Base-by-base conservation (phyloP, 805 yeast genomes). In the Barnettozyma californica region DNA sequence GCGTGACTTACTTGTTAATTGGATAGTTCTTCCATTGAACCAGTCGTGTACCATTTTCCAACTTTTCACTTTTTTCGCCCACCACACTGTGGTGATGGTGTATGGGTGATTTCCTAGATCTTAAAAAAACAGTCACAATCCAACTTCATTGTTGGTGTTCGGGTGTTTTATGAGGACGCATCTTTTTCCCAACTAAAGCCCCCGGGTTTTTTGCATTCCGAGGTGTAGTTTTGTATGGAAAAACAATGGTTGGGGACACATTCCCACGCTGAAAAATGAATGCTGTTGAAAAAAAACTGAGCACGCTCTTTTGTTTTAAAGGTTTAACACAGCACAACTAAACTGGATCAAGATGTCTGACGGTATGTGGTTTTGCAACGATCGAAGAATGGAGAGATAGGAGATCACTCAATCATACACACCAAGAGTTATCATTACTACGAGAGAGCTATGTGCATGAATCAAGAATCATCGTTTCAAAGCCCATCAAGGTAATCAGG, bases 291-390 rank as follows among this genome's bases (percentile, higher is more conserved):
- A 38, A 39, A 43, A 47, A 47, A 43, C 38, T 31, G 20, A 36
- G 38, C 33, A 21, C 38, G 34, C 33, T 21, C 10, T 33, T 46
- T 31, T 36, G 31, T 19, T 42, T 41, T 45, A 36, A 36, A 18
- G 43, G 45, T 38, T 41, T 16, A 31, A 14, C 14, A 31, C 18
- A 38, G n/a, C 37, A 25, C 41, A 43, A 43, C 40, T 44, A 29
- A 47, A 40, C 41, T 43, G 46, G 47, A 43, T 40, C 59, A 61
- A 55, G 40, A 61, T 61, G 64, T 61, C 64, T 59, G 64, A 61
- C 54, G 64, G 64, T 61, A 61, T 53, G 64, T 60, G 46, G 19
- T 9, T 7, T 23, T 16, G 23, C 16, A 23, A 18, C 19, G 11
- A 18, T 20, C 21, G 44, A 31, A 27, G 21, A 3, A 20, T 16